Conservation (phyloP, 2,329 filamentous ascomycete genomes). For the Fusarium xyrophilum region DNA sequence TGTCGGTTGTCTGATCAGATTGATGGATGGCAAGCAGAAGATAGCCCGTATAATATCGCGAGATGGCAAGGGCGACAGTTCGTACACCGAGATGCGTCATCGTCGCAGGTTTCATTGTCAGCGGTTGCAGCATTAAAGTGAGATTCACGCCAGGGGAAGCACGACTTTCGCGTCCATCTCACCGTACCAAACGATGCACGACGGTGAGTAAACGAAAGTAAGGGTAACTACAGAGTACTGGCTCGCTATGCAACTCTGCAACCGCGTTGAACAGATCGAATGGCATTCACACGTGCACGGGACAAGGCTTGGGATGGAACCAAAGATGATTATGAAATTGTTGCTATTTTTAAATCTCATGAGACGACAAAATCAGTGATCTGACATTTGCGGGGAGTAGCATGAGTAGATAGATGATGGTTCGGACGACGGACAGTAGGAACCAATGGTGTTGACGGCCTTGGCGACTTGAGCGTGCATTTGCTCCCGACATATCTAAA, state of each 20-base stretch:
- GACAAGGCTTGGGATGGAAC: neutral
- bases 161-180: too few species aligned
- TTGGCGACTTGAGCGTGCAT: neutral
- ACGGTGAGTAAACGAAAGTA: neutral
- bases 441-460: neutral
- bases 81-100: too few species aligned
- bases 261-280: neutral
- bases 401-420: neutral
- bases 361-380: too few species aligned
- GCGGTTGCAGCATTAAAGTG: too few species aligned
- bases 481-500: neutral
- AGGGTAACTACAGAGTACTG: too few species aligned
- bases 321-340: neutral
- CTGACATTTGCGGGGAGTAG: neutral
- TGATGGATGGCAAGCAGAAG: neutral
- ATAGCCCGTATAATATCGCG: rapidly evolving
- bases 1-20: too few species aligned
- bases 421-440: neutral
- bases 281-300: neutral
- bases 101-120: too few species aligned
- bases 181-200: too few species aligned
- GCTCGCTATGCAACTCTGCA: rapidly evolving
- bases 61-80: rapidly evolving
- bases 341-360: neutral
- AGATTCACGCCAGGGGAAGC: too few species aligned